Evolutionary conservation across 257 asterid genomes (phyloP).

Genomic region (Solanum etuberosum): DNA sequence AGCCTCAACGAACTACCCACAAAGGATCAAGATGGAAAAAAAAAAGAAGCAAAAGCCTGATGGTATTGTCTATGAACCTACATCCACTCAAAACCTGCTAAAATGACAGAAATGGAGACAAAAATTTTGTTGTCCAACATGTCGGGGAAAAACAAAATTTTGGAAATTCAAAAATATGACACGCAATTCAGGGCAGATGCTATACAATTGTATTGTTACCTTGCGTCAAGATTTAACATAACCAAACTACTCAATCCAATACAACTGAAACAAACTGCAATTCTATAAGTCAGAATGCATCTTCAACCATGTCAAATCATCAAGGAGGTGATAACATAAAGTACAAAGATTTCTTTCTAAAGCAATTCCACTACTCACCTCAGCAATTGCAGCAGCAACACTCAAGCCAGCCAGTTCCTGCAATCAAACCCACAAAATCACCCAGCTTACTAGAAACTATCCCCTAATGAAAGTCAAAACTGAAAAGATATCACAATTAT

Average conservation of each 20-base stretch:
- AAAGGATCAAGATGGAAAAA: background rate
- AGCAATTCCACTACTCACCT: slow-evolving; percentile 31
- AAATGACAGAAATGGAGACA: background rate
- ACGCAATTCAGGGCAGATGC: background rate
- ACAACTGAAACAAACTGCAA: background rate
- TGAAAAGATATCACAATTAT: background rate
- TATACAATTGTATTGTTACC: background rate
- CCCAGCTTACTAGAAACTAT: background rate
- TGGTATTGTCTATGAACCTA: background rate
- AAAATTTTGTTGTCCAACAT: background rate
- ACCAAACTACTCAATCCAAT: background rate
- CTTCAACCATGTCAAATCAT: background rate
- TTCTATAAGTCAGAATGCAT: background rate
- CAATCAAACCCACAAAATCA: slow-evolving; percentile 5
- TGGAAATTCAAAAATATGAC: background rate
- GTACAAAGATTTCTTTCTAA: background rate
- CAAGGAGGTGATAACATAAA: background rate
- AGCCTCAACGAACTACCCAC: background rate
- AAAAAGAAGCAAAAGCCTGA: background rate
- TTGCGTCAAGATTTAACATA: background rate
- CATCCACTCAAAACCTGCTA: background rate
- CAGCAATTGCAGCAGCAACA: slow-evolving; percentile 84
- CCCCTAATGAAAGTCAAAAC: background rate
- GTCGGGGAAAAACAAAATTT: background rate
- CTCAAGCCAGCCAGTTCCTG: slow-evolving; percentile 99